Percentiles rank a stretch among this genome's conserved stretches.
phyloP scores from a whole-genome alignment of 352 stramenopile genomes.

The Phytophthora pseudosyringae region DNA sequence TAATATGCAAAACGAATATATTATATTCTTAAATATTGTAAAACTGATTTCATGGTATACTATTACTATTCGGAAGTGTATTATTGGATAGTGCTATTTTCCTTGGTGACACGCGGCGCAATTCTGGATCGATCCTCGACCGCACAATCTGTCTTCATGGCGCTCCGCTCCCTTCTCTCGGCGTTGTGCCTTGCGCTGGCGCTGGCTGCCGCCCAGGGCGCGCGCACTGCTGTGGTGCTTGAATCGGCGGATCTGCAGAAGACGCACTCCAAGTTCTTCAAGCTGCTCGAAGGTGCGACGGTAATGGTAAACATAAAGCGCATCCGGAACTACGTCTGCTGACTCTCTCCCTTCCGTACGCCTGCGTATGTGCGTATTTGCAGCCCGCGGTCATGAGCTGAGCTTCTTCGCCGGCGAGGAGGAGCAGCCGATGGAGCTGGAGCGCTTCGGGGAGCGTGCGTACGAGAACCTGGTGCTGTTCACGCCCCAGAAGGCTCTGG shows the following conservation, averaged over 20 bases:
- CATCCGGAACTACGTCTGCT: slow-evolving; percentile 3
- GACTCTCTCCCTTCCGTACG: slow-evolving; percentile 1
- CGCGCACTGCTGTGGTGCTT: slow-evolving; percentile 75
- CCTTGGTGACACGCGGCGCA: slow-evolving; percentile 27
- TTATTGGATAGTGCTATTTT: too few species aligned
- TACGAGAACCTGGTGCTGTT: slow-evolving; percentile 94
- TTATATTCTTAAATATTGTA: too few species aligned
- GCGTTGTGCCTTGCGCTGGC: slow-evolving; percentile 25
- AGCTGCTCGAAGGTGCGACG: slow-evolving; percentile 59
- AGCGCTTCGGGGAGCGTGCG: slow-evolving; percentile 84
- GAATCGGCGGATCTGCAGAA: slow-evolving; percentile 63
- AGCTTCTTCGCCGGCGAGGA: slow-evolving; percentile 65
- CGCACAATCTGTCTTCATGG: slow-evolving; percentile 18
- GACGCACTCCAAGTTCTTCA: slow-evolving; percentile 81
- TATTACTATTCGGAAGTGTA: too few species aligned
- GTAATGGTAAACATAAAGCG: neutral
- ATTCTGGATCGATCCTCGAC: slow-evolving; percentile 17
- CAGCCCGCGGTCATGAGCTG: slow-evolving; percentile 72
- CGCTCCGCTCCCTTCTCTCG: slow-evolving; percentile 24
- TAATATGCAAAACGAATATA: too few species aligned
- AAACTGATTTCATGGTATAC: too few species aligned
- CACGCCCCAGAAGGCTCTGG: slow-evolving; percentile 82
- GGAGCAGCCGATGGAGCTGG: slow-evolving; percentile 54
- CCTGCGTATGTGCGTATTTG: slow-evolving; percentile 5
- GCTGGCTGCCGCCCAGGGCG: slow-evolving; percentile 35